Conservation (phyloP, 208 protist species). For the Wallacemonas sp. region DNA sequence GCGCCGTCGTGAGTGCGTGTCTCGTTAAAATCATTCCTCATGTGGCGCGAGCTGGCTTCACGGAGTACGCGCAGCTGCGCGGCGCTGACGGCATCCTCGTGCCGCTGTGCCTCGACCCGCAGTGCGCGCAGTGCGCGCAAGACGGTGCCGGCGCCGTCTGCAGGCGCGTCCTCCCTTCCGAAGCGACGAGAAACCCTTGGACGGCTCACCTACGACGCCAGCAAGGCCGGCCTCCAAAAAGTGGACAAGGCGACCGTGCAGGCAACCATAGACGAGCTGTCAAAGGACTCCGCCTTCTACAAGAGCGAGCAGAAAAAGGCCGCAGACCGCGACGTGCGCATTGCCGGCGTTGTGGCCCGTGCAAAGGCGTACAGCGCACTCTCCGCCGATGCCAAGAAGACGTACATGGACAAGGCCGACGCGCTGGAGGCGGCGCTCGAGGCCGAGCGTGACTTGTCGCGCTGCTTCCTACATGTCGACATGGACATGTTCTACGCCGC, state of each 20-base stretch:
- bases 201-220: slow-evolving; percentile 34
- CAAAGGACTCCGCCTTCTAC: slow-evolving; percentile 54
- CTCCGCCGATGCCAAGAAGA: slow-evolving; percentile 17
- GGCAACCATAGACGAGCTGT: slow-evolving; percentile 42
- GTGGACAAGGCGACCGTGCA: slow-evolving; percentile 64
- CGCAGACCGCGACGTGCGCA: slow-evolving; percentile 21
- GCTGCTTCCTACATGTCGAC: slow-evolving; percentile 66
- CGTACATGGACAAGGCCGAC: slow-evolving; percentile 20
- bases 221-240: slow-evolving; percentile 53
- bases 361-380: slow-evolving; percentile 24
- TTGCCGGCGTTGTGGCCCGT: slow-evolving; percentile 25
- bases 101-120: too few relatives aligned
- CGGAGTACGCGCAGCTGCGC: too few relatives aligned
- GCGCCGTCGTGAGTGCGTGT: too few relatives aligned
- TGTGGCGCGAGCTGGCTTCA: too few relatives aligned
- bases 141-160: neutral
- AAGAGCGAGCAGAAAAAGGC: slow-evolving; percentile 45
- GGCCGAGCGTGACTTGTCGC: slow-evolving; percentile 40
- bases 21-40: too few relatives aligned
- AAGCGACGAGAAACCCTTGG: slow-evolving; percentile 18
- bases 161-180: neutral
- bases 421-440: slow-evolving; percentile 35
- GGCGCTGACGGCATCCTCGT: too few relatives aligned
- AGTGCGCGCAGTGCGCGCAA: too few relatives aligned
- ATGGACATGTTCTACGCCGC: slow-evolving; percentile 93